Percentiles rank a stretch among this genome's conserved stretches.
Evolutionary conservation across 1,139 yeast genomes (phyloP).

Genomic region (Eremothecium coryli): DNA sequence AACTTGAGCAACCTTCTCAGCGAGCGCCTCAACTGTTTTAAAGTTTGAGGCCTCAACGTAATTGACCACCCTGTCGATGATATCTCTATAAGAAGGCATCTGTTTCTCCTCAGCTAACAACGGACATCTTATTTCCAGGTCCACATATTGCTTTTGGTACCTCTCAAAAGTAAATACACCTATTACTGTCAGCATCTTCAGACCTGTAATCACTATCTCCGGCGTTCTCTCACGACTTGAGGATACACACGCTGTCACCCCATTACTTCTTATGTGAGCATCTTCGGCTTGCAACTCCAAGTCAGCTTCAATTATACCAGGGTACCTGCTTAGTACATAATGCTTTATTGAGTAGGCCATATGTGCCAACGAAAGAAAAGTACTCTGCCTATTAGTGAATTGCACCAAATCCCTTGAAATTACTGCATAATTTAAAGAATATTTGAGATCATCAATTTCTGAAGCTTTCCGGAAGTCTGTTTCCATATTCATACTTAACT

Average conservation of each 20-base stretch:
- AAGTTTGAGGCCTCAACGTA: slow-evolving; percentile 70
- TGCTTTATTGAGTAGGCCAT: slow-evolving; percentile 49
- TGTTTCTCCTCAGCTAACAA: slow-evolving; percentile 29
- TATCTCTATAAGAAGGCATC: slow-evolving; percentile 22
- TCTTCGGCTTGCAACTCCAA: slow-evolving; percentile 21
- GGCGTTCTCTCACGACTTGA: slow-evolving; percentile 29
- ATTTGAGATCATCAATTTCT: slow-evolving; percentile 63
- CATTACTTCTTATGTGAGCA: slow-evolving; percentile 45
- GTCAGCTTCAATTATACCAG: slow-evolving; percentile 18
- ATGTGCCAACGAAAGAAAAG: slow-evolving; percentile 43
- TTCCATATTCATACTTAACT: slow-evolving; percentile 47
- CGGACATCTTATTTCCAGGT: slow-evolving; percentile 45
- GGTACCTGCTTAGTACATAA: slow-evolving; percentile 38
- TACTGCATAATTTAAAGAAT: slow-evolving; percentile 82
- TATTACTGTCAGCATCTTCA: slow-evolving; percentile 62
- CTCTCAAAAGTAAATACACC: slow-evolving; percentile 92
- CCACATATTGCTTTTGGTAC: slow-evolving; percentile 63
- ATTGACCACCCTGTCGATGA: slow-evolving; percentile 40
- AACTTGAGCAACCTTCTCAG: slow-evolving; percentile 60
- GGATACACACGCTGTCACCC: slow-evolving; percentile 35
- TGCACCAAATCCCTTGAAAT: slow-evolving; percentile 45
- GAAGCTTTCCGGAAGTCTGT: slow-evolving; percentile 70
- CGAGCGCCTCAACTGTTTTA: slow-evolving; percentile 90
- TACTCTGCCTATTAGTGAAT: slow-evolving; percentile 24
- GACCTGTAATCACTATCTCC: slow-evolving; percentile 40